These are phyloP conservation scores for Cryptosporidium viatorum DNA, from an alignment of 169 alveolate species.

Conservation along the genomic window DNA sequence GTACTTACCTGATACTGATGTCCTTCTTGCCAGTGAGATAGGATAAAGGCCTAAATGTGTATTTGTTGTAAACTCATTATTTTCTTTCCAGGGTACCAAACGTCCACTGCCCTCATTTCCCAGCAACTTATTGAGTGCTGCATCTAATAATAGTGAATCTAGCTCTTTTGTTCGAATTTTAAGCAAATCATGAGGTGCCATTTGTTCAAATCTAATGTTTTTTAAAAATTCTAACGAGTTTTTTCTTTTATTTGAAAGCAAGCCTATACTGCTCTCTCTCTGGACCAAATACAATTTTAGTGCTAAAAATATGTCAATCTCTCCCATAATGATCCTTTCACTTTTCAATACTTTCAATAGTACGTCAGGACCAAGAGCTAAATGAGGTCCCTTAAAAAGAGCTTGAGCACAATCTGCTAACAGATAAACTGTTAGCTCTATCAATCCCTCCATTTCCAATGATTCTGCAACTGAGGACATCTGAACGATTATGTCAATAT, in stretches of 20 bases:
- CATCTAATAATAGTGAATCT: slow-evolving; percentile 65
- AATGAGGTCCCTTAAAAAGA: slow-evolving; percentile 68
- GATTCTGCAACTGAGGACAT: slow-evolving; percentile 74
- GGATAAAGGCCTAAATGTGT: slow-evolving; percentile 53
- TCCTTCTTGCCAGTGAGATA: slow-evolving; percentile 36
- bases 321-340: slow-evolving; percentile 64
- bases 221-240: slow-evolving; percentile 36
- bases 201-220: slow-evolving; percentile 67
- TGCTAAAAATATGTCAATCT: slow-evolving; percentile 55
- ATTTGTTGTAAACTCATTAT: slow-evolving; percentile 51
- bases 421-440: slow-evolving; percentile 50
- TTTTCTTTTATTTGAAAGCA: slow-evolving; percentile 29
- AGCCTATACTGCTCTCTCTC: slow-evolving; percentile 59
- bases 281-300: slow-evolving; percentile 40
- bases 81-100: slow-evolving; percentile 71
- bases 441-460: slow-evolving; percentile 65
- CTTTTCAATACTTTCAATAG: slow-evolving; percentile 54
- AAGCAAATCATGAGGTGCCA: slow-evolving; percentile 71
- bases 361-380: slow-evolving; percentile 67
- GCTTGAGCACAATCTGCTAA: slow-evolving; percentile 74
- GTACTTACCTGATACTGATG: slow-evolving; percentile 58
- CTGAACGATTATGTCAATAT: slow-evolving; percentile 61
- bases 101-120: slow-evolving; percentile 73
- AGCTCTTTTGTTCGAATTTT: slow-evolving; percentile 50
- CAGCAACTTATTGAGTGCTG: slow-evolving; percentile 45